Percentiles rank a stretch among this genome's conserved stretches.
Conservation (phyloP, 2,329 filamentous ascomycete species). For the Sporothrix mexicana region DNA sequence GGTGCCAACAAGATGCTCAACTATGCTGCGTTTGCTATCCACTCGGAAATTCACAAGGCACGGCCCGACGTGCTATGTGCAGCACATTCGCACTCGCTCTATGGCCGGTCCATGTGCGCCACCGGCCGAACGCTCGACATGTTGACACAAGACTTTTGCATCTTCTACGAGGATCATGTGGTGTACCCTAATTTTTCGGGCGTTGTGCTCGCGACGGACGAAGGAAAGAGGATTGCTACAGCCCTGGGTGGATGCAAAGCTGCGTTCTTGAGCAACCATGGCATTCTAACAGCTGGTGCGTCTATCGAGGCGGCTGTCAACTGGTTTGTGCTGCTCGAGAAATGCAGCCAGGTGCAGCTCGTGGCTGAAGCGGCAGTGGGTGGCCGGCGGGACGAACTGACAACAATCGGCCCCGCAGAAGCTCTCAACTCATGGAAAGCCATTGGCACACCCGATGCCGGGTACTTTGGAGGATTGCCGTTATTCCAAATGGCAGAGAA, state of each 20-base stretch:
- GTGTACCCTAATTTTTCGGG: constrained; percentile 57
- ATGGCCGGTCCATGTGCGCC: constrained; percentile 64
- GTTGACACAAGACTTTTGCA: constrained; percentile 66
- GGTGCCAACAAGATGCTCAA: constrained; percentile 49
- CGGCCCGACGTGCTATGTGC: constrained; percentile 61
- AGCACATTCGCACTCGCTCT: constrained; percentile 60
- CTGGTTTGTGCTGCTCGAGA: constrained; percentile 61
- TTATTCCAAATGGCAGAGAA: constrained; percentile 42
- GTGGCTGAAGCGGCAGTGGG: constrained; percentile 64
- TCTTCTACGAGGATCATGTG: constrained; percentile 60
- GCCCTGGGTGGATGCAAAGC: constrained; percentile 57
- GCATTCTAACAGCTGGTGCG: constrained; percentile 57
- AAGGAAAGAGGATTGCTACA: constrained; percentile 56
- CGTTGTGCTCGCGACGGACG: constrained; percentile 58
- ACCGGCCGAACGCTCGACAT: constrained; percentile 68
- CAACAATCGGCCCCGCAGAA: constrained; percentile 40
- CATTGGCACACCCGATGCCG: constrained; percentile 37
- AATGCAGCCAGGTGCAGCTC: constrained; percentile 55
- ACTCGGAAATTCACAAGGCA: constrained; percentile 57
- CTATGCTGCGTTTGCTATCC: constrained; percentile 42
- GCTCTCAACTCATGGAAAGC: constrained; percentile 38
- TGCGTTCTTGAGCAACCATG: constrained; percentile 61
- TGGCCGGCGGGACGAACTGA: constrained; percentile 57
- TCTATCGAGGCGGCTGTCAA: constrained; percentile 59
- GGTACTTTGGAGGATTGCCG: constrained; percentile 41